Base-by-base conservation (phyloP, 2,329 filamentous ascomycete genomes). In the Sporothrix curviconia region DNA sequence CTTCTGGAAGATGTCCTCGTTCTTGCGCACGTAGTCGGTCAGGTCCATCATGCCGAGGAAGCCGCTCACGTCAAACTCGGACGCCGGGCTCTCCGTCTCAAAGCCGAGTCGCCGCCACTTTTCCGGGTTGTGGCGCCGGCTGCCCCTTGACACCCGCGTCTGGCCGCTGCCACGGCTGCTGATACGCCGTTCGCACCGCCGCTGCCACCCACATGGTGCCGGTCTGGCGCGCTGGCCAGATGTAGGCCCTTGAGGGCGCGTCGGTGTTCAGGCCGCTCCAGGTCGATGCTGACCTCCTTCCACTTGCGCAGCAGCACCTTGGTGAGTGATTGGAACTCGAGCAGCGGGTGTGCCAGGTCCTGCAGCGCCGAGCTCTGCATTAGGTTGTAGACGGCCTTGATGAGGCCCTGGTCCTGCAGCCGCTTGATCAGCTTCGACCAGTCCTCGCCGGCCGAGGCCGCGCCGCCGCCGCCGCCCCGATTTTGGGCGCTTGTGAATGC, bases 31-130 rank as follows among this genome's bases (percentile, higher is more conserved):
- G 69, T 90, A 99, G 70, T 97, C 92, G 2, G 91, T 90, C 66
- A 99, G 73, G 70, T 99, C 94, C 92, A 99, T 97, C 83, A 99
- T 90, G 28, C 94, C 94, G 55, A 99, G 73, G 69, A 92, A 97
- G 0, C 94, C 94, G 28, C 89, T 87, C 39, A 83, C 77, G 19
- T 90, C 85, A 67, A 99, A 97, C 65, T 99, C 94, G 65, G 81
- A 80, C 0, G 86, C 86, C 3, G 94, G 94, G 64, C 83, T 92
- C 71, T 99, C 94, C 0, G 88, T 87, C 70, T 94, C 88, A 66
- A 99, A 99, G 3, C 94, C 94, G 42, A 99, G 71, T 55, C 92
- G 81, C 65, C 91, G 82, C 94, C 94, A 99, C 70, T 96, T 96
- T 67, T 95, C 87, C 0, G 91, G 88, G 66, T 90, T 89, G 65